Percentiles rank a stretch among this genome's conserved stretches.
These are phyloP conservation scores for Ulota crispa DNA, from an alignment of 225 moss, liverwort and hornwort species.

Conservation along the genomic window DNA sequence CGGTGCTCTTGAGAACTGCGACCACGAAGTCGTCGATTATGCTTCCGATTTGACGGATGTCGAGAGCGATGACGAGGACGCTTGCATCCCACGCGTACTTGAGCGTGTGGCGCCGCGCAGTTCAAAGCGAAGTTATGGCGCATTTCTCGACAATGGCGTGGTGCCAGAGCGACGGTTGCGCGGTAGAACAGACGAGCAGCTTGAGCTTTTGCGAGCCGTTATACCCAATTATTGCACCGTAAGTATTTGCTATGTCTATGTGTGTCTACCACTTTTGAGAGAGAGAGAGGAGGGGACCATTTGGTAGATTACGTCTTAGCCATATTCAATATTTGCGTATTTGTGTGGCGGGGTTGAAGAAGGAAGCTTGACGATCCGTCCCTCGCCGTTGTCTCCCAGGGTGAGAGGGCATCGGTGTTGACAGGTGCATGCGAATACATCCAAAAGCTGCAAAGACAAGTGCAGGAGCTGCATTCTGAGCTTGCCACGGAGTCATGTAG, in stretches of 20 bases:
- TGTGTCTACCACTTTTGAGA: not conserved
- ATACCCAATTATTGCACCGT: conserved; percentile 39
- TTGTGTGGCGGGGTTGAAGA: not conserved
- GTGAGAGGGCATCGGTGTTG: conserved; percentile 31
- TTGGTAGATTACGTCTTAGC: not conserved
- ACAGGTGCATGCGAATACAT: conserved; percentile 35
- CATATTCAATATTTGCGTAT: not conserved
- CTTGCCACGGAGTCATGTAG: conserved; percentile 20
- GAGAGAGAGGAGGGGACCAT: not conserved
- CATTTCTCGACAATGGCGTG: conserved; percentile 10
- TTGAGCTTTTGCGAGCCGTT: conserved; percentile 31
- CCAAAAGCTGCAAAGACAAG: conserved; percentile 40
- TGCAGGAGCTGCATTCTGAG: conserved; percentile 37
- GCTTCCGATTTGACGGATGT: conserved; percentile 34
- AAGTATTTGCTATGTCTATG: not conserved
- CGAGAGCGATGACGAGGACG: conserved; percentile 29
- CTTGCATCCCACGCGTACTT: not conserved
- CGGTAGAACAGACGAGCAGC: conserved; percentile 35
- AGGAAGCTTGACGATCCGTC: not conserved
- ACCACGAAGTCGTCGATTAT: conserved; percentile 12
- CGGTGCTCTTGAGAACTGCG: conserved; percentile 11
- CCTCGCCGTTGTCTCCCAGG: conserved; percentile 2
- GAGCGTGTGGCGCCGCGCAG: conserved; percentile 22
- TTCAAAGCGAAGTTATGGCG: conserved; percentile 41
- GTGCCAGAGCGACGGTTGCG: conserved; percentile 25